Evolutionary conservation across 2,329 filamentous ascomycete species (phyloP), one percentile per base, ranked within the genome.

Genomic region (Bipolaris sorokiniana): DNA sequence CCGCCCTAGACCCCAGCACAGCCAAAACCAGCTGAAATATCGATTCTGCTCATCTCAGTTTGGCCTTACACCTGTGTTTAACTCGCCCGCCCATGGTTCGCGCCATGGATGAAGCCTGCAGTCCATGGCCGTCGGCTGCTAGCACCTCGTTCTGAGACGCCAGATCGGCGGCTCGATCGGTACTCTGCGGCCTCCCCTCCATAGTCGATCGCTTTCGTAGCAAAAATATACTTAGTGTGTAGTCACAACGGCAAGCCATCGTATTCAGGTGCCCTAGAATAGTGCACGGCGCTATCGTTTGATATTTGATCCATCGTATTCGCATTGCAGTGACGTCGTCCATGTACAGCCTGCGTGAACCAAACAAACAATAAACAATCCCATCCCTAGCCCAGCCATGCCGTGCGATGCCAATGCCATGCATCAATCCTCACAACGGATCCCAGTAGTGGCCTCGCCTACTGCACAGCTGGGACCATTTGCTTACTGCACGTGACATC

Each of bases 261-360:
- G 41, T 28, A 56, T 42, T 31, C 20, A 26, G 45, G 45, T 47
- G 47, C 36, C 20, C 36, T 52, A 56, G 44, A 31, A 22, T 11
- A 31, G 31, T 42, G 41, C 28, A 52, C 45, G 34, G 28, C 54
- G 48, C 54, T 28, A 47, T 50, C 37, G 51, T 54, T 37, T 34
- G 16, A 41, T 41, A 13, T n/a, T 45, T 36, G 33, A 34, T 20
- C 37, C 20, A 9, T 46, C 48, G 54, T 48, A 52, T 52, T 22
- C 48, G 48, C 47, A 31, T 56, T 28, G 36, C 38, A 13, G 48
- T 56, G 54, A 56, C 54, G 54, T 56, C 42, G 54, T 41, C 51
- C 20, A 48, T 47, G 28, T 37, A 47, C 45, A 36, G 7, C 31
- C n/a, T 26, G 48, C 34, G 26, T 33, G 40, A 23, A 47, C 13